phyloP scores from a whole-genome alignment of 78 protist genomes.

The Speleostelium caveatum region DNA sequence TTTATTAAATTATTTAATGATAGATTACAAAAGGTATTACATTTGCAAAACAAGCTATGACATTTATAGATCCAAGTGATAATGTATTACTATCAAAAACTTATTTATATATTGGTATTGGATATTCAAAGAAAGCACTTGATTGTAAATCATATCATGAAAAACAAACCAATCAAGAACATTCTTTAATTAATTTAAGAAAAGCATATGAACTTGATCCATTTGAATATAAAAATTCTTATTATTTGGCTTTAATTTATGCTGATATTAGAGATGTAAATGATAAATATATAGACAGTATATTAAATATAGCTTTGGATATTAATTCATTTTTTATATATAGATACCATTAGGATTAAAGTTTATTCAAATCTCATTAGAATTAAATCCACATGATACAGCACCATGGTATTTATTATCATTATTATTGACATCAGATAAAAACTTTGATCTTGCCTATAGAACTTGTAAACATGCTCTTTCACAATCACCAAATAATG shows the following conservation, averaged over 20 bases:
- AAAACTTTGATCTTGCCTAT: conserved; percentile 60
- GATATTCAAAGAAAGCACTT: conserved; percentile 40
- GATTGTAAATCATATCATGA: conserved; percentile 61
- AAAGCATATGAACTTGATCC: conserved; percentile 41
- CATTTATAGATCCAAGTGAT: conserved; percentile 12
- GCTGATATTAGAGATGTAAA: conserved; percentile 56
- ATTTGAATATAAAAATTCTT: conserved; percentile 27
- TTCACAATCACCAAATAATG: conserved; percentile 49
- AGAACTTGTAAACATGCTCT: conserved; percentile 61
- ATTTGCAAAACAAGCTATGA: conserved; percentile 53
- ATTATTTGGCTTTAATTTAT: conserved; percentile 57
- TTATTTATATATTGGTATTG: conserved; percentile 61
- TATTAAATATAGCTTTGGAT: background rate
- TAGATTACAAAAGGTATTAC: conserved; percentile 49
- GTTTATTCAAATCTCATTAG: conserved; percentile 44
- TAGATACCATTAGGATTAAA: conserved; percentile 47
- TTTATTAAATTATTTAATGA: background rate
- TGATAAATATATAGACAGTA: background rate
- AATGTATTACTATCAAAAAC: conserved; percentile 8
- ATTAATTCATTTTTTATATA: background rate
- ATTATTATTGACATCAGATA: conserved; percentile 45
- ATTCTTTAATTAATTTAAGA: background rate
- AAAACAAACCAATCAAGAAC: conserved; percentile 33
- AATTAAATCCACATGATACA: conserved; percentile 49
- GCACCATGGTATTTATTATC: conserved; percentile 43